These are phyloP conservation scores for Teratosphaeria viscida DNA, from an alignment of 2,329 filamentous ascomycete species.

Conservation along the genomic window DNA sequence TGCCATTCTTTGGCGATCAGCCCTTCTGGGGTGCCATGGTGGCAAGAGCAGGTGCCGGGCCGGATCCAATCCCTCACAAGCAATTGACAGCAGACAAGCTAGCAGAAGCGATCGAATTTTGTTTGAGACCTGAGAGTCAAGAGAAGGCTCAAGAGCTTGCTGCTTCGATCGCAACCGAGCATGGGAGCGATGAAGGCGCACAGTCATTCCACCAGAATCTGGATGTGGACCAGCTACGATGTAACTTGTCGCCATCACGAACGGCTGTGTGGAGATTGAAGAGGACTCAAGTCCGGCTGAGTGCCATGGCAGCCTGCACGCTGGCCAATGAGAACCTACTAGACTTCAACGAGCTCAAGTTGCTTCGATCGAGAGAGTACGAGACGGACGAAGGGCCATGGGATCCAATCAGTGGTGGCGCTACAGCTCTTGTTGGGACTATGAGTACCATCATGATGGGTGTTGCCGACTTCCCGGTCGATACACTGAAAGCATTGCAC, in stretches of 20 bases:
- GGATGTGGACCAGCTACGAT: conserved; percentile 55
- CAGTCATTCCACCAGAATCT: conserved; percentile 42
- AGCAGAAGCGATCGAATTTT: conserved; percentile 36
- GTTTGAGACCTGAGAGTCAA: conserved; percentile 29
- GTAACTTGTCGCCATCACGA: conserved; percentile 55
- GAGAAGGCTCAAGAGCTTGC: conserved; percentile 30
- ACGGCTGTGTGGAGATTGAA: conserved; percentile 67
- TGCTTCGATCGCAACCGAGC: conserved; percentile 32
- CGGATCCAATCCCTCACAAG: conserved; percentile 38
- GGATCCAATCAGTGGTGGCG: conserved; percentile 68
- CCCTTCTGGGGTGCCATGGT: conserved; percentile 47
- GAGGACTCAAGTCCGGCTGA: conserved; percentile 56
- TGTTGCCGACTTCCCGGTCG: conserved; percentile 59
- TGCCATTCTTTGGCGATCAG: conserved; percentile 50
- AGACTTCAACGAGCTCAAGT: conserved; percentile 59
- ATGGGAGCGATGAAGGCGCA: conserved; percentile 32
- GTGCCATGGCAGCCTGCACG: conserved; percentile 60
- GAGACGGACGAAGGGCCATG: conserved; percentile 67
- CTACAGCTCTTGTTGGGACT: conserved; percentile 72
- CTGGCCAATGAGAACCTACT: conserved; percentile 55
- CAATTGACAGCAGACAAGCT: conserved; percentile 35
- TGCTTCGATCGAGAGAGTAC: conserved; percentile 58
- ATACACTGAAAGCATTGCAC: conserved; percentile 40
- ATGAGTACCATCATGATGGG: conserved; percentile 71
- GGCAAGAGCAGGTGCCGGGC: conserved; percentile 39